A percentile compares a stretch with the other conserved stretches of the same genome.
Conservation (phyloP, 2,329 filamentous ascomycete species). For the Peltaster fructicola region DNA sequence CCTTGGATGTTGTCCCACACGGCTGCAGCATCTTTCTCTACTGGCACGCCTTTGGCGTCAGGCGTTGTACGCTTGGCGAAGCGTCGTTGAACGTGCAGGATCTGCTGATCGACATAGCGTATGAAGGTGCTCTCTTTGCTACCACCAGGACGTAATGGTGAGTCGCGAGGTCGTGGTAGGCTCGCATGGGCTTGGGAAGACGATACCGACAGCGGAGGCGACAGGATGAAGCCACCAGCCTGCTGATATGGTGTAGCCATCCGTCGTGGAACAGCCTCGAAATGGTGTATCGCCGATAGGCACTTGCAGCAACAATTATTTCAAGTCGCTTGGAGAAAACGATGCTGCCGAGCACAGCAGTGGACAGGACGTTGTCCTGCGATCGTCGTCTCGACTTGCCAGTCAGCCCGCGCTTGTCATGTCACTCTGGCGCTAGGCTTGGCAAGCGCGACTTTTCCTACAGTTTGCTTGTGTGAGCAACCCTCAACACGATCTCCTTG, state of each 20-base stretch:
- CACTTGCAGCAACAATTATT: too few species aligned
- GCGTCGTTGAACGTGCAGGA: conserved; percentile 33
- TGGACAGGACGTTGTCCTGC: too few species aligned
- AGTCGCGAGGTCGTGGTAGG: conserved; percentile 35
- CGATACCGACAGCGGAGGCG: conserved; percentile 31
- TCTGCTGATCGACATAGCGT: conserved; percentile 35
- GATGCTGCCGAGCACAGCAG: too few species aligned
- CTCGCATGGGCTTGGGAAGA: conserved; percentile 19
- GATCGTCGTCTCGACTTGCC: too few species aligned
- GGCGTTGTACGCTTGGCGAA: conserved; percentile 32
- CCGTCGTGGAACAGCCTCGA: too few species aligned
- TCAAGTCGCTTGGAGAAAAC: too few species aligned
- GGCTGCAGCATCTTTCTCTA: conserved; percentile 13
- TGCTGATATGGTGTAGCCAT: conserved; percentile 3
- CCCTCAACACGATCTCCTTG: too few species aligned
- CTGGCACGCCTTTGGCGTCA: conserved; percentile 13
- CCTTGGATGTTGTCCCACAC: conserved; percentile 25
- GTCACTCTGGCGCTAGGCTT: too few species aligned
- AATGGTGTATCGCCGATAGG: too few species aligned
- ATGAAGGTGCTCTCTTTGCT: conserved; percentile 41
- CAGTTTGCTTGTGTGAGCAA: too few species aligned
- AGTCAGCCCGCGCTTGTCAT: too few species aligned
- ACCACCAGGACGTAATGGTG: conserved; percentile 37
- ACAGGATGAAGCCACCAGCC: conserved; percentile 28
- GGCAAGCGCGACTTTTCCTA: too few species aligned